These are phyloP conservation scores for Corymbia maculata DNA, from an alignment of 345 rosid genomes.

Conservation along the genomic window DNA sequence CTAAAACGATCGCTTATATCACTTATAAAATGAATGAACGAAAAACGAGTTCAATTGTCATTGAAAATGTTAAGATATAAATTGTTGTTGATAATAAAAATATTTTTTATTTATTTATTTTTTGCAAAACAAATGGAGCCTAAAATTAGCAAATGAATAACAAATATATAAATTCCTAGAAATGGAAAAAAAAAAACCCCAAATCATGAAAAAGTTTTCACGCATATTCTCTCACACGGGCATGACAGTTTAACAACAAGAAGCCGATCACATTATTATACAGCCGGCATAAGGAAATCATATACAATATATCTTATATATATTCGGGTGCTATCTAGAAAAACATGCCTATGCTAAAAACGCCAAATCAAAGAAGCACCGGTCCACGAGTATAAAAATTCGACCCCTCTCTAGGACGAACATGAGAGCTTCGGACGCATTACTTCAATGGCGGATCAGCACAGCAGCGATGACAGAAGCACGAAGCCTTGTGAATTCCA, in stretches of 20 bases:
- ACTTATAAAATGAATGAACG: no score
- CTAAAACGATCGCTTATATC: no score
- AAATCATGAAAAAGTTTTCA: background rate
- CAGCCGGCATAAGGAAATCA: background rate
- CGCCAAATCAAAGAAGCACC: background rate
- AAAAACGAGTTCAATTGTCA: no score
- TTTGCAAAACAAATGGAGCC: no score
- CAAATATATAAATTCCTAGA: no score
- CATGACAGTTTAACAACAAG: background rate
- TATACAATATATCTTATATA: no score
- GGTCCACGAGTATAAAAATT: background rate
- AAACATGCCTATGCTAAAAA: background rate
- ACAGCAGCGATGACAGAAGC: slow-evolving; percentile 16
- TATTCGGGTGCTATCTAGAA: background rate
- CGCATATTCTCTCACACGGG: background rate
- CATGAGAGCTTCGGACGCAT: background rate
- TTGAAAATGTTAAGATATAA: no score
- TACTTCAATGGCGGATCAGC: slow-evolving; percentile 15
- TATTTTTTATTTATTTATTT: no score
- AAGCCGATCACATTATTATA: no score
- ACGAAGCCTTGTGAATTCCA: background rate
- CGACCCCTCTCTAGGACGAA: background rate
- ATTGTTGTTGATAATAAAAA: no score
- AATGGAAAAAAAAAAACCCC: no score
- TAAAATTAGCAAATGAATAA: no score